phyloP scores from a whole-genome alignment of 2,329 filamentous ascomycete genomes.

The Xylariomycetidae sp. region DNA sequence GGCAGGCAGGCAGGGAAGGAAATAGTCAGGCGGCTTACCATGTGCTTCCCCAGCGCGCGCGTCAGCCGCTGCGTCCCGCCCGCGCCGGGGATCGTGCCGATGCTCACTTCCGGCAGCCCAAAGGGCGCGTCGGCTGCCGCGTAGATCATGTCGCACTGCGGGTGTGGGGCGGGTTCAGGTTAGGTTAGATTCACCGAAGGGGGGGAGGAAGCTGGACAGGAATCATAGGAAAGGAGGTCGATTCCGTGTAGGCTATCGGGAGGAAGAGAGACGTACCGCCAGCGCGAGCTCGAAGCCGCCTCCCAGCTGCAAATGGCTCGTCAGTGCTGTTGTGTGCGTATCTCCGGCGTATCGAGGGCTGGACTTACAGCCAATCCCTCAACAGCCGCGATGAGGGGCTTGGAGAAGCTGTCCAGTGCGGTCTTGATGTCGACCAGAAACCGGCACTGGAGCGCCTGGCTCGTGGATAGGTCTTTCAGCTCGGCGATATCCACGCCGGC shows the following conservation, averaged over 20 bases:
- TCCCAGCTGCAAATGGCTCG: slow-evolving; percentile 31
- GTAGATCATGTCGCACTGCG: slow-evolving; percentile 49
- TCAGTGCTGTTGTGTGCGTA: background rate
- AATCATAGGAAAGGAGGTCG: too few relatives aligned
- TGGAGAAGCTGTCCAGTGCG: slow-evolving; percentile 31
- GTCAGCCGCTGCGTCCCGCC: slow-evolving; percentile 66
- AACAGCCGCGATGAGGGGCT: slow-evolving; percentile 44
- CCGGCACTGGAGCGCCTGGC: slow-evolving; percentile 18
- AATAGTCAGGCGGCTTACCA: slow-evolving; percentile 16
- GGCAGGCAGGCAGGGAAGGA: too few relatives aligned
- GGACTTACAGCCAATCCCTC: slow-evolving; percentile 42
- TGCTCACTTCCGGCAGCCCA: slow-evolving; percentile 91
- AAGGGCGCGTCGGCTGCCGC: slow-evolving; percentile 78
- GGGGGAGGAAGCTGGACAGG: too few relatives aligned
- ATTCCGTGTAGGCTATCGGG: too few relatives aligned
- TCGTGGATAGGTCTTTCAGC: slow-evolving; percentile 22
- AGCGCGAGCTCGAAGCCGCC: slow-evolving; percentile 46
- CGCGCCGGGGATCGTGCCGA: slow-evolving; percentile 84
- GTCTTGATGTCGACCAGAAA: slow-evolving; percentile 36
- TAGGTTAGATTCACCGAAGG: background rate
- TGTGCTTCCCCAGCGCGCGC: slow-evolving; percentile 29
- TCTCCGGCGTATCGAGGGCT: background rate
- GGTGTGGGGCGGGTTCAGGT: slow-evolving; percentile 1
- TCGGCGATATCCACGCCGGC: slow-evolving; percentile 31
- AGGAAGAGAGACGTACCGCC: slow-evolving; percentile 29